Conservation (phyloP, 2,329 filamentous ascomycete genomes). For the Xylaria sp. region DNA sequence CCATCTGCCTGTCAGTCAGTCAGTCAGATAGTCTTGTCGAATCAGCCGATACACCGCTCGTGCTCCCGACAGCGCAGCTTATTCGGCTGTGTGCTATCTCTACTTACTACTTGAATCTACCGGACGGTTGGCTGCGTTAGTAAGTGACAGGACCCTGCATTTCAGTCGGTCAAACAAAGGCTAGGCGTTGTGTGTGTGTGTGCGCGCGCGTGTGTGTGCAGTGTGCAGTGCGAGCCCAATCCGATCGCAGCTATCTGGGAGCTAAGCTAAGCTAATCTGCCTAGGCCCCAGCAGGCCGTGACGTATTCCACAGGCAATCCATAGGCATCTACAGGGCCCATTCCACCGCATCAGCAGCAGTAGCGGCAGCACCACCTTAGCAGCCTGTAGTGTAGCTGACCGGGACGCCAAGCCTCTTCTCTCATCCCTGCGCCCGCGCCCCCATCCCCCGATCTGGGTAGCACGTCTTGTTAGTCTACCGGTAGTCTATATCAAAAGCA, state of each 20-base stretch:
- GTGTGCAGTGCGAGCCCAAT: constrained; percentile 20
- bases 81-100: constrained; percentile 2
- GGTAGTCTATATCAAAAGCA: constrained; percentile 43
- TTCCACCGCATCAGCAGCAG: not conserved
- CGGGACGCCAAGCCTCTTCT: constrained; percentile 32
- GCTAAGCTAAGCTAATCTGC: constrained; percentile 25
- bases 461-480: constrained; percentile 18
- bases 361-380: not conserved
- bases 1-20: not conserved
- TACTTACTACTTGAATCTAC: not conserved
- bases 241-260: constrained; percentile 13
- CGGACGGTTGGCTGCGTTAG: constrained; percentile 21
- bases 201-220: not conserved
- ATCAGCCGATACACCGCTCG: not conserved
- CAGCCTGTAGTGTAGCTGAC: constrained; percentile 36
- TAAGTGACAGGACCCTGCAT: constrained; percentile 38
- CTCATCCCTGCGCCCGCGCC: constrained; percentile 4
- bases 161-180: constrained; percentile 16
- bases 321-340: constrained; percentile 19
- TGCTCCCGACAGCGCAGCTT: not conserved
- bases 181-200: constrained; percentile 4
- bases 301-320: constrained; percentile 37
- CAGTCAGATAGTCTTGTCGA: not conserved
- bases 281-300: constrained; percentile 27
- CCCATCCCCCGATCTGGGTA: constrained; percentile 19